A percentile compares a stretch with the other conserved stretches of the same genome.
phyloP scores from a whole-genome alignment of 305 asterid species.

The Solanum chacoense region DNA sequence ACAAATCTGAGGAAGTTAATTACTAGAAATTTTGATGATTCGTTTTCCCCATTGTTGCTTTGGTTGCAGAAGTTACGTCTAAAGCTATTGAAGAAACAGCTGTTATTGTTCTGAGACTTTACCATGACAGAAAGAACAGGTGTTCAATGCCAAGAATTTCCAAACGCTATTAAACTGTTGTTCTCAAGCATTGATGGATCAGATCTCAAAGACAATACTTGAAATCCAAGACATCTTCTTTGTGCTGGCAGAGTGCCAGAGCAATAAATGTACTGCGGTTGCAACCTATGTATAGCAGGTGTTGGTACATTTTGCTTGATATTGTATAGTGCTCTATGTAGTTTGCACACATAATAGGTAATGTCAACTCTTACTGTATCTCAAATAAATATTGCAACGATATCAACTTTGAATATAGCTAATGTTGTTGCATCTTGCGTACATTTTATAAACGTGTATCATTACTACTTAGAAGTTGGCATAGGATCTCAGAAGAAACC shows the following conservation, averaged over 20 bases:
- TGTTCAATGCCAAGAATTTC: conserved; percentile 95
- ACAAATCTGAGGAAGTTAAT: neutral
- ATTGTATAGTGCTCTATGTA: neutral
- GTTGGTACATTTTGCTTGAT: neutral
- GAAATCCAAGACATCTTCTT: neutral
- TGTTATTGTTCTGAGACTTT: conserved; percentile 67
- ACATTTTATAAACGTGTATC: neutral
- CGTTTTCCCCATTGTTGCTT: neutral
- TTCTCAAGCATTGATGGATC: neutral
- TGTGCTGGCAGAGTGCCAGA: neutral
- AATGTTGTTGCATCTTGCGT: neutral
- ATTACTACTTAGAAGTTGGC: neutral
- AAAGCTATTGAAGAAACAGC: conserved; percentile 95
- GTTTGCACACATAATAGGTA: neutral
- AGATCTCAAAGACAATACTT: neutral
- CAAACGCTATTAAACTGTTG: conserved; percentile 41
- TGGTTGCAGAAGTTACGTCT: conserved; percentile 68
- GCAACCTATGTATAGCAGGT: neutral
- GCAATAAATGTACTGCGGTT: neutral
- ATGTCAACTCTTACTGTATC: neutral
- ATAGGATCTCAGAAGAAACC: neutral
- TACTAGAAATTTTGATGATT: neutral
- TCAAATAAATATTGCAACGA: neutral
- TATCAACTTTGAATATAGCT: neutral
- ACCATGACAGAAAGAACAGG: conserved; percentile 75